Conservation (phyloP, 2,329 filamentous ascomycete species). For the Pseudodiploospora longispora region DNA sequence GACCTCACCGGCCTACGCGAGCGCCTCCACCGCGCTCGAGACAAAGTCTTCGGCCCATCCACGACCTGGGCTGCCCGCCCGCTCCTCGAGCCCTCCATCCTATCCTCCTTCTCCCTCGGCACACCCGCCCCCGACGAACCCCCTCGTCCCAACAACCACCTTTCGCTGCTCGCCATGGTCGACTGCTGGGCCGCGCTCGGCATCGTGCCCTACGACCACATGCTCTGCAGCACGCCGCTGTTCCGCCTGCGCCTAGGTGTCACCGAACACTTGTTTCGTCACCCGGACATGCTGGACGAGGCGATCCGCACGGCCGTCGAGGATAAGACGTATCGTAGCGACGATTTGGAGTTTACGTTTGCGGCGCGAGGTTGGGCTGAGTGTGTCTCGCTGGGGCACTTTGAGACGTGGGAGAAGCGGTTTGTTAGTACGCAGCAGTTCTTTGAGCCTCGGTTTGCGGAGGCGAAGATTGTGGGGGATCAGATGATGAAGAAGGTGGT, state of each 20-base stretch:
- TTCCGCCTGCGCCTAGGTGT: constrained; percentile 96
- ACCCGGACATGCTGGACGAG: constrained; percentile 70
- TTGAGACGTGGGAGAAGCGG: constrained; percentile 84
- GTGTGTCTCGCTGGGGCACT: constrained; percentile 83
- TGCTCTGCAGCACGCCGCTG: constrained; percentile 97
- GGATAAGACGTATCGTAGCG: constrained; percentile 85
- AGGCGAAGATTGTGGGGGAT: constrained; percentile 81
- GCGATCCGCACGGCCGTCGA: constrained; percentile 78
- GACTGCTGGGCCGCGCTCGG: constrained; percentile 94
- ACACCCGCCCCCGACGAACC: constrained; percentile 47
- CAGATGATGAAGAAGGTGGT: constrained; percentile 96
- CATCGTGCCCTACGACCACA: constrained; percentile 97
- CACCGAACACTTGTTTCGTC: constrained; percentile 92
- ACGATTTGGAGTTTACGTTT: constrained; percentile 96
- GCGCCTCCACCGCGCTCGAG: constrained; percentile 56
- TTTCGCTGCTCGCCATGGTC: constrained; percentile 90
- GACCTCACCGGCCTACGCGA: constrained; percentile 64
- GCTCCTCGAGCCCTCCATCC: constrained; percentile 71
- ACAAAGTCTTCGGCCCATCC: constrained; percentile 70
- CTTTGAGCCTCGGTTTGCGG: constrained; percentile 82
- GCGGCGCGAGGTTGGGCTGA: constrained; percentile 94
- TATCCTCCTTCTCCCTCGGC: constrained; percentile 83
- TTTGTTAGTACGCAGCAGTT: constrained; percentile 87
- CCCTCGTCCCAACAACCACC: constrained; percentile 78
- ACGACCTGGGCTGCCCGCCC: constrained; percentile 53